Conservation (phyloP, 1,284 basidiomycete genomes). For the Apiotrichum veenhuisii region DNA sequence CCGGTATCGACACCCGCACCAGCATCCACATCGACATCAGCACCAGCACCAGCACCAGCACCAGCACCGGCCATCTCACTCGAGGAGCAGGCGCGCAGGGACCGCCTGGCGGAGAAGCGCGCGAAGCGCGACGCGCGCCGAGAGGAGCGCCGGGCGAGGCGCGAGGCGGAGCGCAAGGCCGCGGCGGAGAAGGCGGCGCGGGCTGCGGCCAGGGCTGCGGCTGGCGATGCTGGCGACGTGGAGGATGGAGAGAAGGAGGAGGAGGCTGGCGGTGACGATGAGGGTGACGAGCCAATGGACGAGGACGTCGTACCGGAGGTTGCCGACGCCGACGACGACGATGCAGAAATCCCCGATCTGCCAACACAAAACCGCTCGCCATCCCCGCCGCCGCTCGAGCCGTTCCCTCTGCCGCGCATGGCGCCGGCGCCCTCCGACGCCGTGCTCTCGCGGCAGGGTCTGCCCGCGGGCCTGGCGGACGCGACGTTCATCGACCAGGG, state of each 20-base stretch:
- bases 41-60: neutral
- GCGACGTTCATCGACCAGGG: constrained; percentile 68
- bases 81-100: constrained; percentile 10
- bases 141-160: constrained; percentile 13
- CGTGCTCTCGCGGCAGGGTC: constrained; percentile 67
- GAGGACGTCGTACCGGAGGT: constrained; percentile 18
- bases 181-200: constrained; percentile 10
- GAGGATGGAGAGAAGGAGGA: constrained; percentile 5
- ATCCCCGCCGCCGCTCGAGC: constrained; percentile 42
- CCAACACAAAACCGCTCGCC: constrained; percentile 16
- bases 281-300: constrained; percentile 23
- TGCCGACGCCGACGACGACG: constrained; percentile 11
- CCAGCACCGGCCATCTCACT: neutral
- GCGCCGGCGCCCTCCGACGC: constrained; percentile 68
- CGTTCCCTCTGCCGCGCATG: constrained; percentile 66
- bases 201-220: constrained; percentile 1
- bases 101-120: constrained; percentile 14
- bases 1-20: neutral
- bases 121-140: constrained; percentile 11
- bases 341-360: constrained; percentile 17
- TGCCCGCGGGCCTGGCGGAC: constrained; percentile 67
- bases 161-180: constrained; percentile 11
- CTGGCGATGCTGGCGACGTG: neutral
- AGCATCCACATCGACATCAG: too few species aligned
- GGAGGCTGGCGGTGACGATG: constrained; percentile 21